Evolutionary conservation across 2,329 filamentous ascomycete genomes (phyloP).

Genomic region (Rhexocercosporidium sp.): DNA sequence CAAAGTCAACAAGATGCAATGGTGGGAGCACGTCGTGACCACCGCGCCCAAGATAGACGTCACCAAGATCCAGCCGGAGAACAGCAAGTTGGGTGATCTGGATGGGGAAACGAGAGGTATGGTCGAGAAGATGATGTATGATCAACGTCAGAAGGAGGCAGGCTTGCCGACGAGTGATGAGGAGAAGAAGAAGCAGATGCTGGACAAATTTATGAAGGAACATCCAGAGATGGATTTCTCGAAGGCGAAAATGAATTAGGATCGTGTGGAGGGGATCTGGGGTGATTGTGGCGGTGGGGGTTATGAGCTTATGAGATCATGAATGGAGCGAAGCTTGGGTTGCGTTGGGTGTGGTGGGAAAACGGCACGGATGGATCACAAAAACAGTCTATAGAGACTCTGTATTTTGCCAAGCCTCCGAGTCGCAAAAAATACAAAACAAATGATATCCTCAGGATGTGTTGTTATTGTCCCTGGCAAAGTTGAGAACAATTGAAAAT

Average conservation of each 20-base stretch:
- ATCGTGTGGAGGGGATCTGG: neutral
- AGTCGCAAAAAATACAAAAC: neutral
- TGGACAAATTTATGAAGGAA: conserved; percentile 84
- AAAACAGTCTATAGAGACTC: neutral
- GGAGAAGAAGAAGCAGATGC: conserved; percentile 90
- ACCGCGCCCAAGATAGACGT: conserved; percentile 91
- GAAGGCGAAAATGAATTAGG: conserved; percentile 68
- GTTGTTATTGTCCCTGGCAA: neutral
- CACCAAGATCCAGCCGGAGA: conserved; percentile 92
- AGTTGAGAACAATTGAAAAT: neutral
- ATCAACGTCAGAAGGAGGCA: conserved; percentile 95
- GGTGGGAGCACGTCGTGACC: conserved; percentile 94
- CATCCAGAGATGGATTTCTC: conserved; percentile 67
- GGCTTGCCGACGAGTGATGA: conserved; percentile 91
- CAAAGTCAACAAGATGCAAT: conserved; percentile 96
- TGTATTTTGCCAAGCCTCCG: neutral
- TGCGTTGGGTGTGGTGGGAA: neutral
- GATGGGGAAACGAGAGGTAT: conserved; percentile 94
- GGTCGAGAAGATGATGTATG: conserved; percentile 99
- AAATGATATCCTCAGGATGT: neutral
- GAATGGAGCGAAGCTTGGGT: neutral
- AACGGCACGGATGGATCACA: neutral
- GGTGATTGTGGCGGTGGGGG: too few relatives aligned
- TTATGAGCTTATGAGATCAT: neutral
- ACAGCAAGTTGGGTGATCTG: conserved; percentile 86